These are phyloP conservation scores for Pestalotiopsis sp. DNA, from an alignment of 2,329 filamentous ascomycete species.

Conservation along the genomic window DNA sequence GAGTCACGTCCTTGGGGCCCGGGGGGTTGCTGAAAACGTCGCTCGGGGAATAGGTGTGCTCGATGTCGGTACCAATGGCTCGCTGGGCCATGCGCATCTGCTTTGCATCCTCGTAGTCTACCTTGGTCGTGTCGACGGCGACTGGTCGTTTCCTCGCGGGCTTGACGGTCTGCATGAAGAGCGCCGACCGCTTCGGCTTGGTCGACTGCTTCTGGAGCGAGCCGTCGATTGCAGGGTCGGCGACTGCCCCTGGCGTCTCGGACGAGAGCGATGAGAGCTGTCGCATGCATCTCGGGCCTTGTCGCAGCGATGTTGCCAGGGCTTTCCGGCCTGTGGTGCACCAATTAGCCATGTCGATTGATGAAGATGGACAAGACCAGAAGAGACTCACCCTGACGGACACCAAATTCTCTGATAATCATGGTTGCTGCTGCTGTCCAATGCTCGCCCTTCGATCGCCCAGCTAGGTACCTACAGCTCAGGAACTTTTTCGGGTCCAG, in stretches of 20 bases:
- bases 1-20: conserved; percentile 75
- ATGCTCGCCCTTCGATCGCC: background rate
- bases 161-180: conserved; percentile 26
- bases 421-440: conserved; percentile 3
- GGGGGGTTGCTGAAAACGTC: conserved; percentile 74
- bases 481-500: conserved; percentile 11
- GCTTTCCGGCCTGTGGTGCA: conserved; percentile 51
- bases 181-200: conserved; percentile 22
- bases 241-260: conserved; percentile 26
- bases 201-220: conserved; percentile 20
- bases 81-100: conserved; percentile 48
- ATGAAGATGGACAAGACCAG: background rate
- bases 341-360: conserved; percentile 23
- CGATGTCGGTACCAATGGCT: conserved; percentile 50
- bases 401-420: conserved; percentile 14
- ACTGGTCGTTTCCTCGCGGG: conserved; percentile 19
- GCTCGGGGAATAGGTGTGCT: conserved; percentile 65
- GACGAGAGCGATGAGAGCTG: conserved; percentile 42
- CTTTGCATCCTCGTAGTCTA: conserved; percentile 37
- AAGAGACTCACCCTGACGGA: conserved; percentile 12
- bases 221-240: conserved; percentile 23
- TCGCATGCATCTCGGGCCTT: conserved; percentile 37
- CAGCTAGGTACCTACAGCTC: background rate
- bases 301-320: conserved; percentile 45
- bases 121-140: conserved; percentile 34